Percentiles rank a stretch among this genome's conserved stretches.
These are phyloP conservation scores for Tilletia caries DNA, from an alignment of 1,284 basidiomycete species.

Conservation along the genomic window DNA sequence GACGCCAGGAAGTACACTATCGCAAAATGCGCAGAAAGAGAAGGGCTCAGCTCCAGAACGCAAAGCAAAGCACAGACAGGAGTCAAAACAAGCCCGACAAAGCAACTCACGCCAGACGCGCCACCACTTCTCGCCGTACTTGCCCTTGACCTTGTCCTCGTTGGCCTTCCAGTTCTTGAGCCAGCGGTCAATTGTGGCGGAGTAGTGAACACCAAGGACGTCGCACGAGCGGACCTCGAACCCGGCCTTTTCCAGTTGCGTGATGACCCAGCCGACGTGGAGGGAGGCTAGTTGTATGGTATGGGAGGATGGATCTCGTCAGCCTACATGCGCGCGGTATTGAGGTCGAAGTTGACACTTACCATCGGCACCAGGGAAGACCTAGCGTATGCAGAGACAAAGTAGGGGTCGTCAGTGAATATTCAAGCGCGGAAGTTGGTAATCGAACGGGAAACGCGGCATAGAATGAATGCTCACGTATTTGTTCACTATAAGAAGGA, in stretches of 20 bases:
- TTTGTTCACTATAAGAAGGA: slow-evolving; percentile 40
- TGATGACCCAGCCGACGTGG: slow-evolving; percentile 91
- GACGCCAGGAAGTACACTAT: slow-evolving; percentile 49
- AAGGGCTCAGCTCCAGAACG: not conserved
- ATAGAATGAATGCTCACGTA: slow-evolving; percentile 22
- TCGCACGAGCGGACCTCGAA: slow-evolving; percentile 97
- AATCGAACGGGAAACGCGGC: not conserved
- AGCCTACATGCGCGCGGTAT: not conserved
- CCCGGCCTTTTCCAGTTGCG: slow-evolving; percentile 74
- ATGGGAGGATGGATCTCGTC: not conserved
- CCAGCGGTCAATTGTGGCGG: slow-evolving; percentile 73
- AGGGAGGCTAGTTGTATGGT: slow-evolving; percentile 56
- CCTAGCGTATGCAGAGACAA: slow-evolving; percentile 22
- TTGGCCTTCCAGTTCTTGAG: slow-evolving; percentile 55
- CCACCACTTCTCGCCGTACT: slow-evolving; percentile 75
- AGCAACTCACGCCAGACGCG: slow-evolving; percentile 49
- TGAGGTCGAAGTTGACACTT: slow-evolving; percentile 53
- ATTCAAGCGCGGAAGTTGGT: slow-evolving; percentile 67
- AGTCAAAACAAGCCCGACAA: slow-evolving; percentile 16
- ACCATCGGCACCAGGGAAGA: slow-evolving; percentile 98
- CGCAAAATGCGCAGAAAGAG: not conserved
- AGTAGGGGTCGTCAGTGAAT: slow-evolving; percentile 63
- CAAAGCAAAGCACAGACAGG: not conserved
- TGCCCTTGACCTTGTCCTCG: slow-evolving; percentile 78
- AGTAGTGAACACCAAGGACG: slow-evolving; percentile 75